Evolutionary conservation across 306 rosid genomes (phyloP).

Genomic region (Prunus mongolica): DNA sequence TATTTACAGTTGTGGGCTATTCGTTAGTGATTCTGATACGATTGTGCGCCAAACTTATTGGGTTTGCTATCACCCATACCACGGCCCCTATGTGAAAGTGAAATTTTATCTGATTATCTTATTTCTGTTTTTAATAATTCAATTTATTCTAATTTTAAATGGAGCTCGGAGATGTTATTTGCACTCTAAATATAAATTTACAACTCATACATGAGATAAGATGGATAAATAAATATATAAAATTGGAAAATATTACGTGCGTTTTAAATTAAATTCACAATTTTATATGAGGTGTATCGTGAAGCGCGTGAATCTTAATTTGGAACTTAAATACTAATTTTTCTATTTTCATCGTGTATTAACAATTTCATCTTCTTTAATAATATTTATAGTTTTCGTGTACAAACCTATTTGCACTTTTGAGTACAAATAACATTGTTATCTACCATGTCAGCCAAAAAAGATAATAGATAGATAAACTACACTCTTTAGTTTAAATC

Average conservation of each 20-base stretch:
- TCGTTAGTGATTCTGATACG: neutral
- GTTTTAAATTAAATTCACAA: too few relatives aligned
- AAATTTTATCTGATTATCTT: neutral
- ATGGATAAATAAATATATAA: too few relatives aligned
- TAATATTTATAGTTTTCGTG: too few relatives aligned
- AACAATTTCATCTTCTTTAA: neutral
- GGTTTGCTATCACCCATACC: neutral
- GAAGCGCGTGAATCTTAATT: neutral
- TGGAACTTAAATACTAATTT: too few relatives aligned
- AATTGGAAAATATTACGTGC: too few relatives aligned
- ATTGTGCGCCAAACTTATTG: neutral
- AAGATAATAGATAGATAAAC: too few relatives aligned
- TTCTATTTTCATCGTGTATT: too few relatives aligned
- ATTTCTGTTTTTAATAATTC: neutral
- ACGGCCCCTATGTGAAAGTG: neutral
- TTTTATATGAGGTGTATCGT: neutral
- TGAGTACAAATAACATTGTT: too few relatives aligned
- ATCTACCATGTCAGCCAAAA: too few relatives aligned
- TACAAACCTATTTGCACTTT: too few relatives aligned
- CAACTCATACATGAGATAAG: neutral
- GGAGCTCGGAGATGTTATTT: neutral
- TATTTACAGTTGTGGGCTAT: neutral
- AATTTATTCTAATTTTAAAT: neutral
- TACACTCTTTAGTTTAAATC: too few relatives aligned
- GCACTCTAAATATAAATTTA: neutral